Conservation (phyloP, 1,284 basidiomycete genomes). For the Veloboletus limbatus region DNA sequence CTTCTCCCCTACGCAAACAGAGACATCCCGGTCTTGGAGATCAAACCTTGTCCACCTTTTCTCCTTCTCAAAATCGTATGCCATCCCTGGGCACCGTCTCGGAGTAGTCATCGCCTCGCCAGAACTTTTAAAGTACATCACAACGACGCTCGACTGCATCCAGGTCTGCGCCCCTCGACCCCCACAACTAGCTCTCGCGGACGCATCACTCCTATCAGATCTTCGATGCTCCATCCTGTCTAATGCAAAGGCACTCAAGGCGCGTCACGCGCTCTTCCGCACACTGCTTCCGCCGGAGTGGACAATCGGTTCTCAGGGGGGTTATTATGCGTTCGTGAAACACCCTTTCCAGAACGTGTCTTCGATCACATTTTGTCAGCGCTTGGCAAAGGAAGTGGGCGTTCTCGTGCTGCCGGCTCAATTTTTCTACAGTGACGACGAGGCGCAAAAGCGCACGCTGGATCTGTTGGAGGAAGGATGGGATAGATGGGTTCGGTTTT, state of each 20-base stretch:
- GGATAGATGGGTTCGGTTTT: conserved; percentile 70
- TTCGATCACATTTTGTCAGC: conserved; percentile 55
- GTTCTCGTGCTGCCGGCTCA: conserved; percentile 66
- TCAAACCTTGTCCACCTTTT: conserved; percentile 68
- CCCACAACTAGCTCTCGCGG: conserved; percentile 56
- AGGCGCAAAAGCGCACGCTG: conserved; percentile 20
- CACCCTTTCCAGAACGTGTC: conserved; percentile 60
- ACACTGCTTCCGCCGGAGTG: conserved; percentile 46
- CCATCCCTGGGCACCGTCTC: conserved; percentile 82
- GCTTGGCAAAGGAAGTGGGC: conserved; percentile 61
- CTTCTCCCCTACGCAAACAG: conserved; percentile 35
- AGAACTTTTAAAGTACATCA: conserved; percentile 50
- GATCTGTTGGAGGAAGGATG: conserved; percentile 32
- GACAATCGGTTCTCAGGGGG: conserved; percentile 66
- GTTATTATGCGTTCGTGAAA: conserved; percentile 73
- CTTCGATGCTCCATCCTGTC: conserved; percentile 55
- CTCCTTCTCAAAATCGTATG: conserved; percentile 83
- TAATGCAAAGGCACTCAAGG: conserved; percentile 50
- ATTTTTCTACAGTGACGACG: conserved; percentile 54
- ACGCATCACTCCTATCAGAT: conserved; percentile 12
- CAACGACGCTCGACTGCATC: conserved; percentile 74
- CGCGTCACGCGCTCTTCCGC: conserved; percentile 62
- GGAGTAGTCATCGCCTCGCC: conserved; percentile 74
- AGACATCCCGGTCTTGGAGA: conserved; percentile 47
- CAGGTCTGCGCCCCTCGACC: conserved; percentile 78